Evolutionary conservation across 1,284 basidiomycete species (phyloP).

Genomic region (Schizopora paradoxa): DNA sequence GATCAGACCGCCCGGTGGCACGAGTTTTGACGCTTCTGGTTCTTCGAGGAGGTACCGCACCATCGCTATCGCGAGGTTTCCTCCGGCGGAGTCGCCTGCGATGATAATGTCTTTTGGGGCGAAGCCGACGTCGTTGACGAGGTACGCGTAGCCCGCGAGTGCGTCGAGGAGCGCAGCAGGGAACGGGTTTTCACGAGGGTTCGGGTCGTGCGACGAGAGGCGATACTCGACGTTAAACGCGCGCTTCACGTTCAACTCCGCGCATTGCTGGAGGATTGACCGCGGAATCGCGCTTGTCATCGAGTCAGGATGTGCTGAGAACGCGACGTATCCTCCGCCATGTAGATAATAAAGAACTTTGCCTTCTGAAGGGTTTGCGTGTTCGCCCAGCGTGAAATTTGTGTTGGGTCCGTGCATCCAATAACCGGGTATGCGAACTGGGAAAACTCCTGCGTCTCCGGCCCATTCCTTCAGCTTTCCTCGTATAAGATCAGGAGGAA

Average conservation of each 20-base stretch:
- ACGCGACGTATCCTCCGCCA: constrained; percentile 41
- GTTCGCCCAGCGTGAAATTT: constrained; percentile 30
- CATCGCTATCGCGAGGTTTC: constrained; percentile 42
- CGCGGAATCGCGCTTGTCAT: constrained; percentile 25
- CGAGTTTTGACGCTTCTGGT: constrained; percentile 31
- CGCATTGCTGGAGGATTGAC: constrained; percentile 20
- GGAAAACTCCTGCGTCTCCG: constrained; percentile 33
- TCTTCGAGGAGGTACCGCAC: constrained; percentile 27
- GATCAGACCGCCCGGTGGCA: constrained; percentile 45
- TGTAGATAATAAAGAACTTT: constrained; percentile 49
- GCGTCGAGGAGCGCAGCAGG: constrained; percentile 45
- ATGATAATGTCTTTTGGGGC: constrained; percentile 41
- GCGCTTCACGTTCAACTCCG: constrained; percentile 28
- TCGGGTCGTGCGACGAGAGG: constrained; percentile 23
- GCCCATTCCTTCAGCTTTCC: constrained; percentile 44
- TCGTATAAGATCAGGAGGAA: constrained; percentile 50
- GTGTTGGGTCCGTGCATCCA: constrained; percentile 44
- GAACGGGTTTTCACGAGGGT: constrained; percentile 32
- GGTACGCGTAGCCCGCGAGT: constrained; percentile 40
- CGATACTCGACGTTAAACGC: constrained; percentile 33
- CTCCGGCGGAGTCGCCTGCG: constrained; percentile 52
- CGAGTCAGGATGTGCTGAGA: constrained; percentile 40
- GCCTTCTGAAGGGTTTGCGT: constrained; percentile 34
- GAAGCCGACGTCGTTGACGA: constrained; percentile 35
- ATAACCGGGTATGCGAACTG: constrained; percentile 48